Evolutionary conservation across 1,284 basidiomycete species (phyloP).

Genomic region (Malassezia equina): DNA sequence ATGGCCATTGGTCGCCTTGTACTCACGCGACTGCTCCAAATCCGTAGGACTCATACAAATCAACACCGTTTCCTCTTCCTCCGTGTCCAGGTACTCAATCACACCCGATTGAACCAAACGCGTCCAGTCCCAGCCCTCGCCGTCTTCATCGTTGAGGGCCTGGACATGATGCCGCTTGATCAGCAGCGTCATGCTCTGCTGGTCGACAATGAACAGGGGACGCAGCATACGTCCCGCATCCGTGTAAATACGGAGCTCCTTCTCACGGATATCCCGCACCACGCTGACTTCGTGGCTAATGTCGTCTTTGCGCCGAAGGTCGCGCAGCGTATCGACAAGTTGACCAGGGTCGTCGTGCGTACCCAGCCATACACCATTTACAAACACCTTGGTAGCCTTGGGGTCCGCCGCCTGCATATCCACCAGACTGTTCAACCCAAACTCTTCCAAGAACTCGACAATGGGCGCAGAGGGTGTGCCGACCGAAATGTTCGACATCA

Average conservation of each 20-base stretch:
- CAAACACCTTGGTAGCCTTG: slow-evolving; percentile 78
- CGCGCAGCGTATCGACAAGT: slow-evolving; percentile 83
- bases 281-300: slow-evolving; percentile 93
- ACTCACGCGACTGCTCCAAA: slow-evolving; percentile 58
- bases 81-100: slow-evolving; percentile 89
- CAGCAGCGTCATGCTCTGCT: slow-evolving; percentile 62
- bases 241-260: slow-evolving; percentile 85
- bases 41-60: slow-evolving; percentile 98
- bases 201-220: slow-evolving; percentile 89
- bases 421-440: slow-evolving; percentile 54
- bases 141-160: slow-evolving; percentile 54
- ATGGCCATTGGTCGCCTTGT: slow-evolving; percentile 52
- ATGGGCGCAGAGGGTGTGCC: slow-evolving; percentile 92
- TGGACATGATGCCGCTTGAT: slow-evolving; percentile 73
- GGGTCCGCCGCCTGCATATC: slow-evolving; percentile 42
- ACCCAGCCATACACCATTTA: slow-evolving; percentile 99
- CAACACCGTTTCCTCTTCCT: slow-evolving; percentile 98
- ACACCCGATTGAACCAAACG: slow-evolving; percentile 75
- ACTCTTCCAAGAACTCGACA: slow-evolving; percentile 96
- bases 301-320: slow-evolving; percentile 83
- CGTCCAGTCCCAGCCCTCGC: slow-evolving; percentile 62
- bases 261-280: slow-evolving; percentile 91
- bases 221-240: slow-evolving; percentile 93
- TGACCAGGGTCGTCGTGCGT: slow-evolving; percentile 92
- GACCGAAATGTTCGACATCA: slow-evolving; percentile 97